Evolutionary conservation across 345 rosid genomes (phyloP).

Genomic region (Pugionium dolabratum): DNA sequence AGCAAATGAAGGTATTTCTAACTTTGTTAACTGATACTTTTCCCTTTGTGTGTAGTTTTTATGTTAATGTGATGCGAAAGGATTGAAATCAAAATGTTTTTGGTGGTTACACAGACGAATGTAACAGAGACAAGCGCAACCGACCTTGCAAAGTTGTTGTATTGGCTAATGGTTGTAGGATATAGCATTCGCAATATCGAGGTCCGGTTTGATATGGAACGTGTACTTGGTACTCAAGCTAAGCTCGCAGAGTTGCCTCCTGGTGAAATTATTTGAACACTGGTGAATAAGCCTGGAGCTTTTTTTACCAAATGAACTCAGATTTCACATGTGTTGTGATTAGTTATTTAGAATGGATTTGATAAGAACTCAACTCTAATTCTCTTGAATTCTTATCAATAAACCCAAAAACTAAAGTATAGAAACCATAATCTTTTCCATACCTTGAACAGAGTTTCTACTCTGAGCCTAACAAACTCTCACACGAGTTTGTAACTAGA

Average conservation of each 20-base stretch:
- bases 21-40: conserved; percentile 12
- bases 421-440: too few species aligned
- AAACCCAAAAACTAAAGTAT: too few species aligned
- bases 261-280: conserved; percentile 63
- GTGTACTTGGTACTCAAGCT: conserved; percentile 72
- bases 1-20: conserved; percentile 77
- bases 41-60: conserved; percentile 3
- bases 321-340: conserved; percentile 13
- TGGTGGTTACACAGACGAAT: conserved; percentile 53
- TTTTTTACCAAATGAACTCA: conserved; percentile 16
- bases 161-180: conserved; percentile 97
- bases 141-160: conserved; percentile 82
- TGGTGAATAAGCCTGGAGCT: not conserved
- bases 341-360: conserved; percentile 16
- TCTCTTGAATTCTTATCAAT: too few species aligned
- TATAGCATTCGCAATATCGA: conserved; percentile 92
- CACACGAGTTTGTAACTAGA: too few species aligned
- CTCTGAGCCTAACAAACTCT: too few species aligned
- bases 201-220: conserved; percentile 95
- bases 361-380: too few species aligned
- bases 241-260: conserved; percentile 90
- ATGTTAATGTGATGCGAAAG: not conserved
- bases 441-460: too few species aligned
- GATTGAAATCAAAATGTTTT: conserved; percentile 11
- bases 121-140: conserved; percentile 81